Conservation (phyloP, 1,139 yeast species). For the Sugiyamaella paludigena region DNA sequence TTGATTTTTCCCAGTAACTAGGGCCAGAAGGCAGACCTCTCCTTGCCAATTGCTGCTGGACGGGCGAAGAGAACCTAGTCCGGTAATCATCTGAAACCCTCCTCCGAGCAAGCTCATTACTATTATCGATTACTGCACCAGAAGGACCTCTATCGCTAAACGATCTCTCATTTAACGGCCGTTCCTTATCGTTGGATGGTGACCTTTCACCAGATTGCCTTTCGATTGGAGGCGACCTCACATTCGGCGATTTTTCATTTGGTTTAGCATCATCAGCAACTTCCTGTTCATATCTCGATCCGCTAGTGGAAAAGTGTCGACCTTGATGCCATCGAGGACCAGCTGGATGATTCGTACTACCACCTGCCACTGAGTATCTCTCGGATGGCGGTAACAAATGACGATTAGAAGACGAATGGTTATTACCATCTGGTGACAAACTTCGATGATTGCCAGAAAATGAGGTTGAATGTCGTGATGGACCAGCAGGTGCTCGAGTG, state of each 20-base stretch:
- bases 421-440: constrained; percentile 3
- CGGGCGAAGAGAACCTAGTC: constrained; percentile 10
- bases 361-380: constrained; percentile 4
- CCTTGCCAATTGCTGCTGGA: constrained; percentile 12
- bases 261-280: no score
- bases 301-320: background rate
- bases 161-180: background rate
- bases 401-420: background rate
- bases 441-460: constrained; percentile 1
- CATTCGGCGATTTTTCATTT: no score
- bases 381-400: background rate
- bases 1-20: constrained; percentile 17
- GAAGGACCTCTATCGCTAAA: background rate
- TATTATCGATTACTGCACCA: background rate
- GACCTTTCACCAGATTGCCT: no score
- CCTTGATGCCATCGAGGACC: constrained; percentile 6
- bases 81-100: constrained; percentile 18
- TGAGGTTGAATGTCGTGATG: constrained; percentile 4
- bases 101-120: constrained; percentile 7
- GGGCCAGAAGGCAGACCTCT: constrained; percentile 18
- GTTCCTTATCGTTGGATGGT: background rate
- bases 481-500: constrained; percentile 2
- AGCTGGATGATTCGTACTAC: background rate
- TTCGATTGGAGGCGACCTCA: no score
- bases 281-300: background rate